Base-by-base conservation (phyloP, 2,329 filamentous ascomycete species). In the Diaporthe caulivora region DNA sequence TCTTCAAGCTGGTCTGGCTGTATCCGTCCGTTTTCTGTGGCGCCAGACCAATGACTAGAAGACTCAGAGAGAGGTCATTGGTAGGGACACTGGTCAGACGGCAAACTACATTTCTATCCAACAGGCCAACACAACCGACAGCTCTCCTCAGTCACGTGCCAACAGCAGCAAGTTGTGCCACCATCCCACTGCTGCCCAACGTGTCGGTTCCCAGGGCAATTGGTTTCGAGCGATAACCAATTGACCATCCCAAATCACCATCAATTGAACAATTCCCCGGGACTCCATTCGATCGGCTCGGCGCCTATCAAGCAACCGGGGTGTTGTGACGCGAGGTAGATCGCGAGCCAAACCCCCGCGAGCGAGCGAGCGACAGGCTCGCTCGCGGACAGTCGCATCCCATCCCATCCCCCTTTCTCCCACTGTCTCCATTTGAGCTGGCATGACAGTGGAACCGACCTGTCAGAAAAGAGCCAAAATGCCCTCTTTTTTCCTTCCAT, bases 211-310 rank as follows among this genome's bases (percentile, higher is more conserved):
- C 17, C 60, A 34, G 9, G 47, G 24, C 42, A 49, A 37, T 51
- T 65, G 60, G 44, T 13, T 13, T 13, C 42, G 21, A 21, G 37
- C 60, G 13, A 21, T 60, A 11, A 2, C 37, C 57, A 44, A 60
- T 60, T 42, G 57, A 29, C 37, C 31, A 24, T 42, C 37, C 24
- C n/a, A 26, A 26, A 29, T 34, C 42, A 37, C 11, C 44, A 26
- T 53, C 62, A 67, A 53, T 53, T 67, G 31, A 37, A 29, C 62
- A 53, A 53, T 65, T 65, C 62, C 44, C 62, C 62, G 47, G 60
- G 60, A 53, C 44, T 53, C 62, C 62, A 67, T 37, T 53, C 62
- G 47, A 67, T 67, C 62, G 62, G 62, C 62, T 67, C 62, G 62
- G 62, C 62, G 47, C 47, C 47, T 37, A 13, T 40, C n/a, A 29